These are phyloP conservation scores for Epichloe hybrida DNA, from an alignment of 2,329 filamentous ascomycete genomes.

Conservation along the genomic window DNA sequence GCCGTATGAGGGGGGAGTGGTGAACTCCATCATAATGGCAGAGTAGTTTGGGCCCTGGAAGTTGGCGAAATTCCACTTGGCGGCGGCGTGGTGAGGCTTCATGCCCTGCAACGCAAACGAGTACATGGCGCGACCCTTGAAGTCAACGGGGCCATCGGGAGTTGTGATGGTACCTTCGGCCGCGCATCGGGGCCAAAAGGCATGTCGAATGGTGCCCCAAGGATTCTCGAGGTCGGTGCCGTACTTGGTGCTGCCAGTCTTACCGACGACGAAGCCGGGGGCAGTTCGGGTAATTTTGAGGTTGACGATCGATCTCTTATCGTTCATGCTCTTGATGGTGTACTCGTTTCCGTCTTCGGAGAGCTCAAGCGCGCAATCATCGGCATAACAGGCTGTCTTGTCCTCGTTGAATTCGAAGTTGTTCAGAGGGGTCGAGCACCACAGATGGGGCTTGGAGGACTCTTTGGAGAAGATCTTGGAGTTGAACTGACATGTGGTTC, in stretches of 20 bases:
- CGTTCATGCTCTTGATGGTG: slow-evolving; percentile 80
- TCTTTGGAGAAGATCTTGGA: slow-evolving; percentile 78
- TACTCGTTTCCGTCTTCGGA: slow-evolving; percentile 73
- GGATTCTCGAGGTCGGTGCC: slow-evolving; percentile 76
- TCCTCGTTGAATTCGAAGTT: slow-evolving; percentile 77
- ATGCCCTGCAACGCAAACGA: slow-evolving; percentile 86
- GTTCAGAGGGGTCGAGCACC: slow-evolving; percentile 67
- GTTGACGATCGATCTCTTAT: slow-evolving; percentile 71
- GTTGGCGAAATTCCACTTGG: slow-evolving; percentile 84
- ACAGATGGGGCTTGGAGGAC: slow-evolving; percentile 59
- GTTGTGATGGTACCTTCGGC: slow-evolving; percentile 77
- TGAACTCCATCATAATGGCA: slow-evolving; percentile 90
- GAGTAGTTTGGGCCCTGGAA: slow-evolving; percentile 83
- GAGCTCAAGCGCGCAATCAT: slow-evolving; percentile 72
- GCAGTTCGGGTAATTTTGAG: slow-evolving; percentile 62
- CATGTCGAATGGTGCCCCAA: slow-evolving; percentile 86
- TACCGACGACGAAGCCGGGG: slow-evolving; percentile 75
- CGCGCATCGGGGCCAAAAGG: slow-evolving; percentile 82
- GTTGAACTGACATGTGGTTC: slow-evolving; percentile 87
- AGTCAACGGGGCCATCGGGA: slow-evolving; percentile 65
- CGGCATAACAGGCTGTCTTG: slow-evolving; percentile 71
- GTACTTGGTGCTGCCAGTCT: slow-evolving; percentile 70
- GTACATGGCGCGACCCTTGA: slow-evolving; percentile 69
- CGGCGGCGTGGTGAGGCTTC: slow-evolving; percentile 95
- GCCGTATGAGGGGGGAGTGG: slow-evolving; percentile 81